phyloP scores from a whole-genome alignment of 495 filamentous ascomycete species.

The Aeminium ludgeri region DNA sequence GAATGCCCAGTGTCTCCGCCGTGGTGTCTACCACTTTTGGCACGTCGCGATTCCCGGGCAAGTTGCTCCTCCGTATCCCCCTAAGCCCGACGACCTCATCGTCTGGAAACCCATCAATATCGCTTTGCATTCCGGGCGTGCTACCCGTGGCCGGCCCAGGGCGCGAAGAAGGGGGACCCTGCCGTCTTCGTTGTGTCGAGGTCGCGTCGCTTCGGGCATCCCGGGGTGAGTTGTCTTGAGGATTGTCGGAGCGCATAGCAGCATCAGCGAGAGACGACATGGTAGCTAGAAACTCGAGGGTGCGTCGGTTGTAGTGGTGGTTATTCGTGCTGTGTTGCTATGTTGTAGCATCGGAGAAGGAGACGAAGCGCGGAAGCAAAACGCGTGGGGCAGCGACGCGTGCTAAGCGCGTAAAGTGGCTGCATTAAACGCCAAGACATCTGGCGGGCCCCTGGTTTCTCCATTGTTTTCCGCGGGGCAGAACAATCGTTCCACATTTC shows the following conservation, averaged over 20 bases:
- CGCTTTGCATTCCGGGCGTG: slow-evolving; percentile 39
- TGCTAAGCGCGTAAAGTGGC: too few relatives aligned
- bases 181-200: slow-evolving; percentile 14
- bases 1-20: slow-evolving; percentile 66
- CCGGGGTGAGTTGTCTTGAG: slow-evolving; percentile 8
- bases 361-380: too few relatives aligned
- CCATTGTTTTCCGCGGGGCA: too few relatives aligned
- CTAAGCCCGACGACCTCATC: slow-evolving; percentile 42
- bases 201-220: slow-evolving; percentile 21
- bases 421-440: too few relatives aligned
- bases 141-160: slow-evolving; percentile 51
- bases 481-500: too few relatives aligned
- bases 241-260: slow-evolving; percentile 19
- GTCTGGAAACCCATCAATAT: slow-evolving; percentile 48
- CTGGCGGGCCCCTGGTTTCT: too few relatives aligned
- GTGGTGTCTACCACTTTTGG: slow-evolving; percentile 76
- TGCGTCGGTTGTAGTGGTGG: background rate
- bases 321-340: too few relatives aligned
- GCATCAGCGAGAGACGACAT: slow-evolving; percentile 25
- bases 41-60: slow-evolving; percentile 45
- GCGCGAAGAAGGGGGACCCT: slow-evolving; percentile 35
- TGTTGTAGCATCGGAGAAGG: too few relatives aligned
- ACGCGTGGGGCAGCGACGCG: too few relatives aligned
- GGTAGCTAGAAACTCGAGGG: background rate
- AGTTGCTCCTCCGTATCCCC: slow-evolving; percentile 38